These are phyloP conservation scores for Anaeromyces robustus DNA, from an alignment of 192 early-diverging fungal species.

Conservation along the genomic window DNA sequence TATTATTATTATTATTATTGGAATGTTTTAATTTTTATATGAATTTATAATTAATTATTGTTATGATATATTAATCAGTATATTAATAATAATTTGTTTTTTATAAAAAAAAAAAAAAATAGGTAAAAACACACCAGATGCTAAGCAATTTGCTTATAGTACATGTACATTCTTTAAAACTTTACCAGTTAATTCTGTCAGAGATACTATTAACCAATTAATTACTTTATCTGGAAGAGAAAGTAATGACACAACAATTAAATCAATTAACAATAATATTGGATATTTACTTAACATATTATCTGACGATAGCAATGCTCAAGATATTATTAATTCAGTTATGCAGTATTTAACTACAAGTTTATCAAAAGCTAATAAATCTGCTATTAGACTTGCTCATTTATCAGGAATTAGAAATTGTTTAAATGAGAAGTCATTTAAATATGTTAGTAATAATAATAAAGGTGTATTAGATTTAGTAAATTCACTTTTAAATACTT, in stretches of 20 bases:
- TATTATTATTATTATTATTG: too few species aligned
- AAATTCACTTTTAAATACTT: slow-evolving; percentile 3
- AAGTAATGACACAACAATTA: neutral
- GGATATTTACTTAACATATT: neutral
- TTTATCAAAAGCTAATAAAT: neutral
- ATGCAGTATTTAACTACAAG: neutral
- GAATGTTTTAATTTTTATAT: too few species aligned
- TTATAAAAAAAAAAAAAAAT: too few species aligned
- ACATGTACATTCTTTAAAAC: neutral
- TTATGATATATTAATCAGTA: too few species aligned
- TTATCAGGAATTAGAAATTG: neutral
- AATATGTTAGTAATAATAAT: neutral
- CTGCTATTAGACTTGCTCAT: neutral
- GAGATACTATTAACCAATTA: neutral
- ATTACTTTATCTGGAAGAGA: neutral
- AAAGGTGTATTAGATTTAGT: neutral
- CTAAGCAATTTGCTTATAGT: neutral
- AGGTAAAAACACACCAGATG: neutral
- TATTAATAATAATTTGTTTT: too few species aligned
- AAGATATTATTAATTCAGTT: neutral
- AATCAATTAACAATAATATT: neutral
- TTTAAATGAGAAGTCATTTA: neutral
- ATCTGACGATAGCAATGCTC: neutral
- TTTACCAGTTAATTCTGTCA: neutral
- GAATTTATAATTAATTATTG: too few species aligned